Evolutionary conservation across 139 green algal species (phyloP).

Genomic region (Parachlorella kessleri): DNA sequence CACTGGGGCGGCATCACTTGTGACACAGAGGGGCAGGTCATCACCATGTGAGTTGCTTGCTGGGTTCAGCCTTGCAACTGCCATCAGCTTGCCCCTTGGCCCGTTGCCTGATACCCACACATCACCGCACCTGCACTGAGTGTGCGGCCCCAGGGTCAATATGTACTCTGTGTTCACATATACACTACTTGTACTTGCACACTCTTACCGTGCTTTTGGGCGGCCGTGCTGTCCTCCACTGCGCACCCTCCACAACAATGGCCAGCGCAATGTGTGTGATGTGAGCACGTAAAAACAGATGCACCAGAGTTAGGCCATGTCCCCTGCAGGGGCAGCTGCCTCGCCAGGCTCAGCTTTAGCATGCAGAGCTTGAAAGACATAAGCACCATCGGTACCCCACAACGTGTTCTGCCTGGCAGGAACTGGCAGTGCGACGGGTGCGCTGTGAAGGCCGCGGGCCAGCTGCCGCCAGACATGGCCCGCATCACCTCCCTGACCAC

Average conservation of each 20-base stretch:
- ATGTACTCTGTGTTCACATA: no score
- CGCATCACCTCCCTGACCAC: slow-evolving; percentile 2
- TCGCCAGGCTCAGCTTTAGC: background rate
- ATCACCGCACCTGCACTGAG: no score
- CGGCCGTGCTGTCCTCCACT: background rate
- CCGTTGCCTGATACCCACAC: no score
- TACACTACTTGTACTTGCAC: background rate
- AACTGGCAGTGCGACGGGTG: slow-evolving; percentile 20
- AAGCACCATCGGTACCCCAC: background rate
- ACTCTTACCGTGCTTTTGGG: background rate
- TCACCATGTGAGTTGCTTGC: slow-evolving; percentile 8
- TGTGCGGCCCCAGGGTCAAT: no score
- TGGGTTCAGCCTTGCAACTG: background rate
- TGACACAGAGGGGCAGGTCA: slow-evolving; percentile 1
- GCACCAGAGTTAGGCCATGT: background rate
- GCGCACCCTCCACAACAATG: background rate
- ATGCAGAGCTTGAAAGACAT: background rate
- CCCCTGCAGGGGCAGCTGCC: background rate
- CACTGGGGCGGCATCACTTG: slow-evolving; percentile 29
- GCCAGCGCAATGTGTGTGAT: background rate
- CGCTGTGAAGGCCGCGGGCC: slow-evolving; percentile 12
- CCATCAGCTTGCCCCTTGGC: no score
- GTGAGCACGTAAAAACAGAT: no score
- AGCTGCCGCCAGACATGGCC: slow-evolving; percentile 5
- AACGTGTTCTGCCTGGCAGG: background rate